phyloP scores from a whole-genome alignment of 352 stramenopile genomes.

The Phytophthora gonapodyides region DNA sequence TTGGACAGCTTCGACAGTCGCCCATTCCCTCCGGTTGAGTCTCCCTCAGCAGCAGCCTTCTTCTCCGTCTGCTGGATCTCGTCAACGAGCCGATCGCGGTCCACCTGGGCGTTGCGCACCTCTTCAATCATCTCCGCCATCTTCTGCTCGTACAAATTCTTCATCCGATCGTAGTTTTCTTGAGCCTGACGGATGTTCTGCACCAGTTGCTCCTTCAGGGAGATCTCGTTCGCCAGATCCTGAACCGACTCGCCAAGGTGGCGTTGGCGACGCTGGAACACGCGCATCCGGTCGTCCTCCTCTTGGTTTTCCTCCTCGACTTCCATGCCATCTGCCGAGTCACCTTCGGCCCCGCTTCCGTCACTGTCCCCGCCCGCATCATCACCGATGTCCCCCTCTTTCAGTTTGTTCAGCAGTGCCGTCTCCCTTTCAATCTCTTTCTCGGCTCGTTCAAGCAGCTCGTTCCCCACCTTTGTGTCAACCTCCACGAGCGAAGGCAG shows the following conservation, averaged over 20 bases:
- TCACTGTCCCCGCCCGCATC: constrained; percentile 43
- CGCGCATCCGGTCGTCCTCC: constrained; percentile 77
- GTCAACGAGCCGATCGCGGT: constrained; percentile 74
- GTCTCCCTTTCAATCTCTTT: constrained; percentile 83
- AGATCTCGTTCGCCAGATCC: constrained; percentile 83
- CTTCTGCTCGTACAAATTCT: constrained; percentile 85
- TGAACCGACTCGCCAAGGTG: constrained; percentile 82
- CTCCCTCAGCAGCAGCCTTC: constrained; percentile 64
- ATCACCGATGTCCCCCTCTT: constrained; percentile 57
- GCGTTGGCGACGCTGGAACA: constrained; percentile 81
- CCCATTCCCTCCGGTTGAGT: constrained; percentile 52
- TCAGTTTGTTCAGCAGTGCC: constrained; percentile 74
- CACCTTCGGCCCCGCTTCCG: constrained; percentile 40
- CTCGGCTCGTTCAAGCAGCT: constrained; percentile 68
- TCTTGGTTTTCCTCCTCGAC: constrained; percentile 54
- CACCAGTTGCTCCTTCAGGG: constrained; percentile 85
- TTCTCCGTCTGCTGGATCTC: constrained; percentile 76
- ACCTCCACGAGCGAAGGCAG: constrained; percentile 48
- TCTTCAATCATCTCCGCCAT: constrained; percentile 85
- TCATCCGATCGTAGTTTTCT: constrained; percentile 85
- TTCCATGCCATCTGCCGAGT: constrained; percentile 43
- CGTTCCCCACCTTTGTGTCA: constrained; percentile 61
- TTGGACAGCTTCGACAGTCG: constrained; percentile 68
- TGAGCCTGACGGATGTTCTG: constrained; percentile 78
- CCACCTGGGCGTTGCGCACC: constrained; percentile 59